Evolutionary conservation across 306 rosid species (phyloP).

Genomic region (Rosa rugosa): DNA sequence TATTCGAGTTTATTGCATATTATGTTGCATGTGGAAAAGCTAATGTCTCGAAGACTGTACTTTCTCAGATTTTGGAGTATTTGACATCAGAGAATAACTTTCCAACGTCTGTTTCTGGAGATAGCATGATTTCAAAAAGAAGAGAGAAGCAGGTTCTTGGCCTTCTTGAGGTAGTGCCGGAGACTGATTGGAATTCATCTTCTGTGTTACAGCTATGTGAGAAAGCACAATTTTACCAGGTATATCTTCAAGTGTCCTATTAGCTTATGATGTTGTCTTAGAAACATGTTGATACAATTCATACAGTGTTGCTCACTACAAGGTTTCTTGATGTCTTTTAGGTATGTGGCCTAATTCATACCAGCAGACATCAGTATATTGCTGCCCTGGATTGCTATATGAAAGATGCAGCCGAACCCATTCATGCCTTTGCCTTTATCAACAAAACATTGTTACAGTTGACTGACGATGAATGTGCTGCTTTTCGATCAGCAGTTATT

Average conservation of each 20-base stretch:
- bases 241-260: conserved; percentile 17
- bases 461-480: conserved; percentile 41
- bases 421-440: conserved; percentile 87
- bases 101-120: conserved; percentile 33
- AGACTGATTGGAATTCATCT: conserved; percentile 78
- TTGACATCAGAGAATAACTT: conserved; percentile 55
- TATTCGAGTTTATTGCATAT: conserved; percentile 76
- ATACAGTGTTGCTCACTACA: conserved; percentile 25
- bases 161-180: conserved; percentile 75
- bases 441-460: conserved; percentile 56
- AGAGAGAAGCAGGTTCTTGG: conserved; percentile 92
- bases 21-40: conserved; percentile 78
- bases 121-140: conserved; percentile 45
- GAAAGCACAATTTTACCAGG: conserved; percentile 78
- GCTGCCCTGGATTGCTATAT: conserved; percentile 88
- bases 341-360: conserved; percentile 94
- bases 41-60: conserved; percentile 58
- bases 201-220: conserved; percentile 70
- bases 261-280: conserved; percentile 18
- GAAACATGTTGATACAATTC: conserved; percentile 28
- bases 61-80: conserved; percentile 71
- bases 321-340: conserved; percentile 29
- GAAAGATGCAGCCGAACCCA: conserved; percentile 83
- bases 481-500: conserved; percentile 64
- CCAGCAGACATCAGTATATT: conserved; percentile 60